These are phyloP conservation scores for Lasiodiplodia sp. DNA, from an alignment of 2,329 filamentous ascomycete species.

Conservation along the genomic window DNA sequence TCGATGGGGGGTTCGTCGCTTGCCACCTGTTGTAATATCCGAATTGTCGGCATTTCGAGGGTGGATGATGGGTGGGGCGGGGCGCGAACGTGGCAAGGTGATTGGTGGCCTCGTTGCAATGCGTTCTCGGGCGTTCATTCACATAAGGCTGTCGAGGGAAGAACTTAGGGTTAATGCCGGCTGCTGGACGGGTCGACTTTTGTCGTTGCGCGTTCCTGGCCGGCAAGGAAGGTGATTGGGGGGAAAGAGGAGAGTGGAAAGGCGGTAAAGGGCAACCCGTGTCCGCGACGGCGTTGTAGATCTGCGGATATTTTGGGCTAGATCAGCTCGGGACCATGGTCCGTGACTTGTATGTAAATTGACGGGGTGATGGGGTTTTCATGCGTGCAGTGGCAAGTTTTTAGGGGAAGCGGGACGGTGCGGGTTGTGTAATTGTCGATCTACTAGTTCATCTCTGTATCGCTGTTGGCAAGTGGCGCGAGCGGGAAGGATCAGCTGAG, in stretches of 20 bases:
- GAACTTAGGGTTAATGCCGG: background rate
- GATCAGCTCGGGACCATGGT: background rate
- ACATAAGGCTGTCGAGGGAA: background rate
- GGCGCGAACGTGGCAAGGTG: background rate
- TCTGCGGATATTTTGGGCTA: background rate
- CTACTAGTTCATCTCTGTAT: background rate
- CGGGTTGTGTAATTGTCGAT: background rate
- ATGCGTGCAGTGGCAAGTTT: background rate
- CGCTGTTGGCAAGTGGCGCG: background rate
- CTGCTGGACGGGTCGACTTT: background rate
- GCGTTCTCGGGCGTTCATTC: background rate
- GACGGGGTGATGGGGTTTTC: background rate
- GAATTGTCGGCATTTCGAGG: background rate
- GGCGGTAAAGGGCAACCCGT: background rate
- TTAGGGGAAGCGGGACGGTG: background rate
- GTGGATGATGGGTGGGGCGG: background rate
- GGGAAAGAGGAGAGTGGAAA: constrained; percentile 1
- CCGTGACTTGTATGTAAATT: background rate
- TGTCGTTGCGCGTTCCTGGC: background rate
- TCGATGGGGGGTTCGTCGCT: background rate
- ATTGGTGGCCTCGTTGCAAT: background rate
- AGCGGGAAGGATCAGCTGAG: background rate
- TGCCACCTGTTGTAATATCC: background rate
- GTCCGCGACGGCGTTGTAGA: background rate
- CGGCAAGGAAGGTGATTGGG: background rate